Percentiles rank a stretch among this genome's conserved stretches.
These are phyloP conservation scores for Brassica incana DNA, from an alignment of 345 rosid genomes.

Conservation along the genomic window DNA sequence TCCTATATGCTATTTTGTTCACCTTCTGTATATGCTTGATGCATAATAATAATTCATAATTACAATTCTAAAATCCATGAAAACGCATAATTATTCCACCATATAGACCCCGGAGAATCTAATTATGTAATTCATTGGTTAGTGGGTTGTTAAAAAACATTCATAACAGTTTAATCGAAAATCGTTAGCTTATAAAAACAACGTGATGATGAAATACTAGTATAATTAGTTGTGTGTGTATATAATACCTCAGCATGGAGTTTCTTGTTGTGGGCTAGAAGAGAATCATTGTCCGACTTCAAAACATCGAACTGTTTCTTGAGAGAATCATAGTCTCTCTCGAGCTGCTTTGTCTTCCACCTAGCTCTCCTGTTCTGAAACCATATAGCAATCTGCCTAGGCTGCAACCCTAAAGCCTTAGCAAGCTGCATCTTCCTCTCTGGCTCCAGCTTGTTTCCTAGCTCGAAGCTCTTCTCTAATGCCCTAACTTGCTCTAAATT, in stretches of 20 bases:
- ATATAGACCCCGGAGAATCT: background rate
- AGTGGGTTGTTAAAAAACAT: background rate
- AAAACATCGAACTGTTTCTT: slow-evolving; percentile 64
- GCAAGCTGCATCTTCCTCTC: slow-evolving; percentile 75
- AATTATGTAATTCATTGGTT: slow-evolving; percentile 3
- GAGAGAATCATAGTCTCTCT: slow-evolving; percentile 64
- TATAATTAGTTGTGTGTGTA: background rate
- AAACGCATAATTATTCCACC: background rate
- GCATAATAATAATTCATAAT: background rate
- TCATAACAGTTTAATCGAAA: background rate
- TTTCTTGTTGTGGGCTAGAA: slow-evolving; percentile 63
- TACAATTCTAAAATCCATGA: background rate
- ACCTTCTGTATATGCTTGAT: background rate
- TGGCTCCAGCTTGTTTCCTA: slow-evolving; percentile 78
- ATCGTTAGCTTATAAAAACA: background rate
- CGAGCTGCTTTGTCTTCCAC: slow-evolving; percentile 80
- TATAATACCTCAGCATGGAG: slow-evolving; percentile 61
- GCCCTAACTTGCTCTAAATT: slow-evolving; percentile 73
- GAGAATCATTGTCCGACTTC: slow-evolving; percentile 68
- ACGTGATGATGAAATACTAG: background rate
- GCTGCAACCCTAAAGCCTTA: slow-evolving; percentile 64
- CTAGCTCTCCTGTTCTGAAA: slow-evolving; percentile 78
- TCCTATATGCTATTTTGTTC: background rate
- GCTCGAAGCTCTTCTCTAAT: slow-evolving; percentile 71
- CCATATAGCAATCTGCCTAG: slow-evolving; percentile 77